A percentile compares a stretch with the other conserved stretches of the same genome.
These are phyloP conservation scores for Dictyophora rubrovolvata DNA, from an alignment of 768 basidiomycete species.

Conservation along the genomic window DNA sequence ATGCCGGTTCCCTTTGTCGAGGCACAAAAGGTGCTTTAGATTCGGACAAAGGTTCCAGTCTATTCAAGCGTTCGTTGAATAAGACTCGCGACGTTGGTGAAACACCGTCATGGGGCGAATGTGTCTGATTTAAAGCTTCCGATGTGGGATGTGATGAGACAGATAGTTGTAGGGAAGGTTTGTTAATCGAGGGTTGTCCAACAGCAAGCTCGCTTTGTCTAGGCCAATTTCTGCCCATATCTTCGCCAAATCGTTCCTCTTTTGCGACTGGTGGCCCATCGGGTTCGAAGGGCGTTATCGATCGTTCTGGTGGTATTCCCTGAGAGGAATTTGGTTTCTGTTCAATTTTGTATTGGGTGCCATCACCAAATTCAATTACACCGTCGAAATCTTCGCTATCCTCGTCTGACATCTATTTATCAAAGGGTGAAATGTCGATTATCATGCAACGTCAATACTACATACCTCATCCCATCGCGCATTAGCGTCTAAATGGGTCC, in stretches of 20 bases:
- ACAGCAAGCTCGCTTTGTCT: conserved; percentile 35
- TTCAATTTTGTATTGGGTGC: conserved; percentile 80
- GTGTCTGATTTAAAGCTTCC: conserved; percentile 27
- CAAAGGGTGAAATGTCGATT: neutral
- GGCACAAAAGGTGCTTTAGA: conserved; percentile 33
- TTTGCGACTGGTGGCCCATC: conserved; percentile 49
- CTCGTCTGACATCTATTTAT: conserved; percentile 74
- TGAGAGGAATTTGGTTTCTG: conserved; percentile 16
- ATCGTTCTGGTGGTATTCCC: conserved; percentile 8
- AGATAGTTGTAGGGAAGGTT: neutral
- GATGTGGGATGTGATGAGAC: conserved; percentile 24
- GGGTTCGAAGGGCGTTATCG: conserved; percentile 11
- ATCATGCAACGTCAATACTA: conserved; percentile 2
- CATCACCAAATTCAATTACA: conserved; percentile 94
- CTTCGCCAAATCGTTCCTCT: conserved; percentile 84
- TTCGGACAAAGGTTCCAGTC: conserved; percentile 71
- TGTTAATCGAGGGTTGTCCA: neutral
- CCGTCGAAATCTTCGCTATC: conserved; percentile 82
- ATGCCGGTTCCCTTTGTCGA: conserved; percentile 34
- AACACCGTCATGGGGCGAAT: conserved; percentile 39
- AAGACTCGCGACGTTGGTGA: conserved; percentile 48
- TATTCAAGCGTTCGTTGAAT: conserved; percentile 94
- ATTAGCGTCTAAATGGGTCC: conserved; percentile 87
- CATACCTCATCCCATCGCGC: conserved; percentile 97
- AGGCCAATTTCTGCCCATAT: conserved; percentile 97